Evolutionary conservation across 257 asterid species (phyloP).

Genomic region (Capsicum baccatum): DNA sequence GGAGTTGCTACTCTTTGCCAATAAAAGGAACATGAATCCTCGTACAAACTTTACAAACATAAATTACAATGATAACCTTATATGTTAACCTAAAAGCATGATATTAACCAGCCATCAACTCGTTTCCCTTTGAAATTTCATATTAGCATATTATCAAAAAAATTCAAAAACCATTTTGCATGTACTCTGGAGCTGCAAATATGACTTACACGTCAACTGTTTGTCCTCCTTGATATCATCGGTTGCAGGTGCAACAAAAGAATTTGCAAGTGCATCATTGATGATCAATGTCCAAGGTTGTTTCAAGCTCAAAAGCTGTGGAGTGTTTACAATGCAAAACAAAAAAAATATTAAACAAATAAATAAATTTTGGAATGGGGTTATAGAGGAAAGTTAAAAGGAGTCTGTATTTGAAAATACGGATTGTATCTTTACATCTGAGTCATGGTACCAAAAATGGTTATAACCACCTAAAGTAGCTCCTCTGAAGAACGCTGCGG

Average conservation of each 20-base stretch:
- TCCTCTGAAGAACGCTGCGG: neutral
- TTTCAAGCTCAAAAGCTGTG: constrained; percentile 77
- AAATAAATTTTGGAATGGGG: neutral
- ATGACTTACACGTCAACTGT: constrained; percentile 69
- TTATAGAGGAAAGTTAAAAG: neutral
- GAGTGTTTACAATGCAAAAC: neutral
- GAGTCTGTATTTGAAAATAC: neutral
- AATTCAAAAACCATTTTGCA: neutral
- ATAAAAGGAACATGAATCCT: neutral
- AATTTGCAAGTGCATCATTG: constrained; percentile 88
- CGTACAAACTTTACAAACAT: neutral
- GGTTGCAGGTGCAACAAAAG: constrained; percentile 84
- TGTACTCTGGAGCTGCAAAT: neutral
- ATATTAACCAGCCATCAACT: constrained; percentile 12
- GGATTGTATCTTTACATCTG: neutral
- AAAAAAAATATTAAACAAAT: neutral
- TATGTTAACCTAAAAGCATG: neutral
- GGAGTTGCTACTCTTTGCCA: neutral
- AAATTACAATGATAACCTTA: neutral
- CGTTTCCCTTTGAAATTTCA: neutral
- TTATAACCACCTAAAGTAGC: constrained; percentile 5
- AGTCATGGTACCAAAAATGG: constrained; percentile 10
- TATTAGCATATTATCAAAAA: neutral
- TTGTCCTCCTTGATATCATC: constrained; percentile 74
- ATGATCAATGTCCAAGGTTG: constrained; percentile 87